phyloP scores from a whole-genome alignment of 768 basidiomycete species.

The Lentinula guzmanii region DNA sequence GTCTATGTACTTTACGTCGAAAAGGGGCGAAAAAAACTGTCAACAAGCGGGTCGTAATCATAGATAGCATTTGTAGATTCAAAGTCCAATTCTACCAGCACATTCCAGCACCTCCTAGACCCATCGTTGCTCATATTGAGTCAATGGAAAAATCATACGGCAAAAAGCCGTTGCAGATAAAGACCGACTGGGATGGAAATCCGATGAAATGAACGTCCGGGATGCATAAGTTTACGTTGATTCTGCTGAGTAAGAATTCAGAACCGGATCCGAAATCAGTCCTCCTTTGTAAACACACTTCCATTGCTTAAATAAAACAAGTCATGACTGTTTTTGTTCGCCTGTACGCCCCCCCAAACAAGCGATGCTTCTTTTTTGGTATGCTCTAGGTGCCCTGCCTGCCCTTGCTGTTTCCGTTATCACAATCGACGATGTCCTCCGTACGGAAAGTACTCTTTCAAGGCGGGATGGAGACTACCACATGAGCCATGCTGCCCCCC shows the following conservation, averaged over 20 bases:
- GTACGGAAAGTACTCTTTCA: slow-evolving; percentile 7
- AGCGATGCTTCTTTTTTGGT: slow-evolving; percentile 19
- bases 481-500: slow-evolving; percentile 44
- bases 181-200: neutral
- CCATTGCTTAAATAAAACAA: neutral
- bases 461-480: slow-evolving; percentile 27
- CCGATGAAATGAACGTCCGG: neutral
- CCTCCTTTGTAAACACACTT: neutral
- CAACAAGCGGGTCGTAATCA: no score
- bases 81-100: no score
- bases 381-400: slow-evolving; percentile 17
- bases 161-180: neutral
- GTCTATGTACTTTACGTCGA: no score
- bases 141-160: neutral
- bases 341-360: neutral
- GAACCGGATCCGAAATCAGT: neutral
- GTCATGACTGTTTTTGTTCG: neutral
- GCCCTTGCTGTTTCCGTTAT: slow-evolving; percentile 16
- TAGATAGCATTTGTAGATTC: no score
- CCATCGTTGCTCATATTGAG: neutral
- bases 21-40: no score
- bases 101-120: neutral
- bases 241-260: slow-evolving; percentile 1
- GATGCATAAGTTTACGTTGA: neutral
- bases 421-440: slow-evolving; percentile 7